These are phyloP conservation scores for Colletotrichum musae DNA, from an alignment of 2,329 filamentous ascomycete genomes.

Conservation along the genomic window DNA sequence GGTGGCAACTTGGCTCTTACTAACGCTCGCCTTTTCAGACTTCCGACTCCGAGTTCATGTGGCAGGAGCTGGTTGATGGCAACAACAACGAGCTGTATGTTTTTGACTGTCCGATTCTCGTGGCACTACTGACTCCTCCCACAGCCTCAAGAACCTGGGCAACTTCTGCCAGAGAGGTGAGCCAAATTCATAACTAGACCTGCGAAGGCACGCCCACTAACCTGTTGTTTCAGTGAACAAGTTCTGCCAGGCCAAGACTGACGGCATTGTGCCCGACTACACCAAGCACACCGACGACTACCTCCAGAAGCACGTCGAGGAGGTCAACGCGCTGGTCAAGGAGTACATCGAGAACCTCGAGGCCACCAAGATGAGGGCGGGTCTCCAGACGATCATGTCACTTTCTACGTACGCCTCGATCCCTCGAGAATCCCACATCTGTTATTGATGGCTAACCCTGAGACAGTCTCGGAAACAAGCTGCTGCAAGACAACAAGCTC, in stretches of 20 bases:
- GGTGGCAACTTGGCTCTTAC: background rate
- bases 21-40: conserved; percentile 53
- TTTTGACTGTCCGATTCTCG: background rate
- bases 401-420: conserved; percentile 65
- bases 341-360: conserved; percentile 79
- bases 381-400: conserved; percentile 75
- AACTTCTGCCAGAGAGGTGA: conserved; percentile 77
- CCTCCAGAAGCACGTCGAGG: conserved; percentile 68
- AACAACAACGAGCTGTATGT: conserved; percentile 87
- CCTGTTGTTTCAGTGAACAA: conserved; percentile 63
- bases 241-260: conserved; percentile 83
- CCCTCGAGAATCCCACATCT: conserved; percentile 16
- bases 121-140: background rate
- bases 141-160: conserved; percentile 74
- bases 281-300: conserved; percentile 69
- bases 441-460: conserved; percentile 1
- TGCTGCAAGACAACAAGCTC: conserved; percentile 67
- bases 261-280: conserved; percentile 76
- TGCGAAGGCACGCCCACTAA: conserved; percentile 1
- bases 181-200: background rate
- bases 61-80: conserved; percentile 83
- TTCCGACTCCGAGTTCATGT: conserved; percentile 91
- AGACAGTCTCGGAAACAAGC: conserved; percentile 59
- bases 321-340: conserved; percentile 76
- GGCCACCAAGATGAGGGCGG: conserved; percentile 78